Evolutionary conservation across 108 stramenopile species (phyloP), one percentile per base, ranked within the genome.

Genomic region (Seminavis robusta): DNA sequence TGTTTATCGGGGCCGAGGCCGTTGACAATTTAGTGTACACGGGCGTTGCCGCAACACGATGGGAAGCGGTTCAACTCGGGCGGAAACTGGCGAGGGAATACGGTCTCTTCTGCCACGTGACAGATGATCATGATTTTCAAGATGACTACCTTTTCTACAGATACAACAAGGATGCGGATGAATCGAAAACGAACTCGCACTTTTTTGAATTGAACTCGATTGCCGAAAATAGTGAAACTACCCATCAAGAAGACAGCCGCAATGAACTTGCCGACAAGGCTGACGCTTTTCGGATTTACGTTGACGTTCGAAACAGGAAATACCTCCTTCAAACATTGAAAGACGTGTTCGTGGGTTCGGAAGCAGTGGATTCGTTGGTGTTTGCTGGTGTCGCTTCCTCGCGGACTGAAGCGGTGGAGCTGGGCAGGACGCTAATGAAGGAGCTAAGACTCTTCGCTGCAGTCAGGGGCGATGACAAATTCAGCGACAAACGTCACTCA

Each of bases 401-500:
- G 13, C 69, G 83, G 0, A 56, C 53, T 2, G 83, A 84, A 10
- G 87, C 80, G 6, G 87, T 88, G 2, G 38, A 40, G 3, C 58
- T 84, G 1, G 83, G 80, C 8, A 44, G 56, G 6, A 41, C 55
- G 52, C 60, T 65, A 16, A 46, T 47, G 25, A 24, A 3, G 5
- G 37, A 47, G 16, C 9, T 39, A 33, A 19, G 33, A 8, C 33
- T 49, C 5, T 51, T 71, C 38, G 62, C 68, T 42, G 60, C 61
- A 34, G 79, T 84, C 30, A 48, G 49, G 3, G 53, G 74, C 3
- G 76, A 79, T 56, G 79, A 83, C 36, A 51, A 63, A 7, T 89
- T 89, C 33, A 38, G 64, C 45, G 81, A 85, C 56, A 68, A 85
- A n/a, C n/a, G n/a, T n/a, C n/a, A n/a, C n/a, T n/a, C n/a, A n/a